Percentiles rank a stretch among this genome's conserved stretches.
phyloP scores from a whole-genome alignment of 2,329 filamentous ascomycete genomes.

The Blastomyces gilchristii region DNA sequence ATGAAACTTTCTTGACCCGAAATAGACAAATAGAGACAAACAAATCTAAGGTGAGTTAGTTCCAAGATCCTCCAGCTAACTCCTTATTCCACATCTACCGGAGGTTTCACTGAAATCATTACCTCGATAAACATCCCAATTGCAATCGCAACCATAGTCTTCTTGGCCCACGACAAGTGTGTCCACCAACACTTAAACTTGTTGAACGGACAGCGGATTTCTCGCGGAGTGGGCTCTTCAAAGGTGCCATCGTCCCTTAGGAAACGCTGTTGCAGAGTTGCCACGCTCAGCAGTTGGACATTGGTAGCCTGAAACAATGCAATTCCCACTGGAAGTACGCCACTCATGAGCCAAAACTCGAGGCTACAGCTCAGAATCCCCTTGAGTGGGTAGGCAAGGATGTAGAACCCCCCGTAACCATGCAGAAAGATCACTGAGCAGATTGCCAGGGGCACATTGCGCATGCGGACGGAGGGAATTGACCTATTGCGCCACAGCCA shows the following conservation, averaged over 20 bases:
- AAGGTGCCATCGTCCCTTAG: conserved; percentile 11
- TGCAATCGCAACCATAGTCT: conserved; percentile 41
- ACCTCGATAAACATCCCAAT: conserved; percentile 47
- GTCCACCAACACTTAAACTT: conserved; percentile 22
- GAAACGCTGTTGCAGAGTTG: conserved; percentile 36
- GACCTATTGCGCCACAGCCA: conserved; percentile 19
- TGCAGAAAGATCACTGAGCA: conserved; percentile 21
- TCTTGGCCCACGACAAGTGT: conserved; percentile 37
- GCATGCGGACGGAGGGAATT: conserved; percentile 17
- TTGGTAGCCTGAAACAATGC: conserved; percentile 53
- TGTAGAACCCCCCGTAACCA: conserved; percentile 19
- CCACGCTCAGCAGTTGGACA: conserved; percentile 44
- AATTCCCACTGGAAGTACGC: conserved; percentile 51
- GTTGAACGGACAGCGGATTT: neutral
- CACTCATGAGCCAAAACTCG: conserved; percentile 55
- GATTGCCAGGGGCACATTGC: conserved; percentile 19
- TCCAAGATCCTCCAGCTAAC: neutral
- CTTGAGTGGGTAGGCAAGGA: conserved; percentile 21
- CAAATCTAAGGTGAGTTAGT: conserved; percentile 38
- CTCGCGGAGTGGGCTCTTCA: neutral
- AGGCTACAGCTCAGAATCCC: conserved; percentile 35
- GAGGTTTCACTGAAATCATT: conserved; percentile 12
- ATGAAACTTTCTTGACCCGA: conserved; percentile 53
- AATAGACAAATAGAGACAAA: conserved; percentile 46
- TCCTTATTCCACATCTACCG: neutral